Percentiles rank a stretch among this genome's conserved stretches.
Conservation (phyloP, 202 grass and related monocot genomes). For the Schoenoplectus tabernaemontani region DNA sequence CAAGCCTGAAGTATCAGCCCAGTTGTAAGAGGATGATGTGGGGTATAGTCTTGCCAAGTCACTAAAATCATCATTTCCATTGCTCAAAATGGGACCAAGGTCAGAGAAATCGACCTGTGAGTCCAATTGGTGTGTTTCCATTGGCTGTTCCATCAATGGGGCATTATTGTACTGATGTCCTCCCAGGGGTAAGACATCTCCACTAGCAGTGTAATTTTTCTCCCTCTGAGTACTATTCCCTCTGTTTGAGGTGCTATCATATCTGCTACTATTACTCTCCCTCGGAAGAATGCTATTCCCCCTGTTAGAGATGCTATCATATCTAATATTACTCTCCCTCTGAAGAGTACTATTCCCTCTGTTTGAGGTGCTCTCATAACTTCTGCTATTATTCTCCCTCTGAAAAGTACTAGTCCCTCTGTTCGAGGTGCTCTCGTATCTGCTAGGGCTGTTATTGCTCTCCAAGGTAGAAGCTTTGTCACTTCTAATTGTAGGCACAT, state of each 20-base stretch:
- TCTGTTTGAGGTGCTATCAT: neutral
- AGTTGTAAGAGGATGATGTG: conserved; percentile 1
- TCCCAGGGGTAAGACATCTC: neutral
- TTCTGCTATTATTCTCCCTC: neutral
- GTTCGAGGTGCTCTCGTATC: neutral
- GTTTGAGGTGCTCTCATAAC: neutral
- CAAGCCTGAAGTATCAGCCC: neutral
- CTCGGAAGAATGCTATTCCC: neutral
- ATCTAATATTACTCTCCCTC: neutral
- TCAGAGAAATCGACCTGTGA: conserved; percentile 12
- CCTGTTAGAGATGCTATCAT: neutral
- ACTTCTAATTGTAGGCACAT: neutral
- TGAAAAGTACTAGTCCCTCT: neutral
- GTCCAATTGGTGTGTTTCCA: conserved; percentile 19
- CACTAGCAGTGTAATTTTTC: neutral
- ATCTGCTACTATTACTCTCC: conserved; percentile 1
- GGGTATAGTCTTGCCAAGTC: conserved; percentile 11
- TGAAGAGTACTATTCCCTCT: conserved; percentile 3
- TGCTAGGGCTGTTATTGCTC: neutral
- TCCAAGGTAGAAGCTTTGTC: neutral
- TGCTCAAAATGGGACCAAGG: conserved; percentile 16
- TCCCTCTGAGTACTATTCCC: neutral
- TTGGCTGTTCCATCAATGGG: neutral
- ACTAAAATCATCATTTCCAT: conserved; percentile 17
- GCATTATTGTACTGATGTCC: conserved; percentile 1